Evolutionary conservation across 345 rosid species (phyloP), one percentile per base, ranked within the genome.

Genomic region (Salix purpurea): DNA sequence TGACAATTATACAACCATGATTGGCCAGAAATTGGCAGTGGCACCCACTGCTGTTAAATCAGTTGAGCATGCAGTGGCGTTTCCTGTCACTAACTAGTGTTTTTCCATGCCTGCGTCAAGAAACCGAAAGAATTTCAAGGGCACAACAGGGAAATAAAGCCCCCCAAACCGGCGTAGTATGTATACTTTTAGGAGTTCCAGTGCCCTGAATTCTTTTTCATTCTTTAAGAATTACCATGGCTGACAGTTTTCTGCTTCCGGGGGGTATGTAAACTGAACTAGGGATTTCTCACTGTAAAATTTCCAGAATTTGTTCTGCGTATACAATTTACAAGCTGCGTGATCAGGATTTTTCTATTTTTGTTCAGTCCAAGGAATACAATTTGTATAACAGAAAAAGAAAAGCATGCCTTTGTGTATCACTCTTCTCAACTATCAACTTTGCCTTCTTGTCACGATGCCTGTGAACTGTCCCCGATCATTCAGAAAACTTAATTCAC

Each of bases 251-350:
- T 9, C 62, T 3, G 62, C 28, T 58, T 23, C 69, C 42, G 23
- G 2, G 32, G 7, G 37, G 6, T 23, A 4, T 56, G 23, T 21
- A 40, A 24, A 37, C 30, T 39, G 34, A 44, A n/a, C 10, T 1
- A n/a, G 21, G 21, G 44, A 32, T 9, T 42, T 24, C 10, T 54
- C 7, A 6, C 16, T 39, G 26, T 11, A 14, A 24, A 68, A 50
- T 6, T 58, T 44, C 36, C 70, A 77, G 50, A 16, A 70, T 46
- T 65, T 70, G 62, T 61, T 70, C 37, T n/a, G 34, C 60, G n/a
- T 77, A 34, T 32, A 70, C 26, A 70, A 14, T 77, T 42, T 39
- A 68, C 68, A 68, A 28, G 42, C 46, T 32, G 12, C 30, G 26
- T 21, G 23, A 77, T 16, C 26, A 68, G 24, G 36, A 30, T 37